phyloP scores from a whole-genome alignment of 306 rosid species.

The Chamaecrista fasciculata region DNA sequence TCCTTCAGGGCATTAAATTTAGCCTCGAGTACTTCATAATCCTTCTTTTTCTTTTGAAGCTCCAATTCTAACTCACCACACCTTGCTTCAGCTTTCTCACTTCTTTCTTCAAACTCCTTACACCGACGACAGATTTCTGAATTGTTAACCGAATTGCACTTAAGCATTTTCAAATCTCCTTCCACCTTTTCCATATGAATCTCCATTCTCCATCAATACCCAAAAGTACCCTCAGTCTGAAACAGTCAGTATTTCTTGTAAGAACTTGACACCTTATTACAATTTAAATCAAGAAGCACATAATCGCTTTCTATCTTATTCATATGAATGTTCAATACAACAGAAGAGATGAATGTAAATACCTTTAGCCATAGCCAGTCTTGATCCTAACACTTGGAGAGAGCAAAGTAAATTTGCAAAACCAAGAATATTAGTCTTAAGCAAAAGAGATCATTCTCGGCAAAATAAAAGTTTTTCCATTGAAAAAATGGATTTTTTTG shows the following conservation, averaged over 20 bases:
- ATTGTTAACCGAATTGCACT: not conserved
- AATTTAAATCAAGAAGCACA: no score
- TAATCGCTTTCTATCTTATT: no score
- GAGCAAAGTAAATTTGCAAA: no score
- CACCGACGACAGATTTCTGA: constrained; percentile 35
- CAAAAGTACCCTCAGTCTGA: not conserved
- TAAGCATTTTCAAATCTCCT: not conserved
- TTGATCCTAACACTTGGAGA: no score
- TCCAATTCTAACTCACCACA: constrained; percentile 47
- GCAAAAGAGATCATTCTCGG: no score
- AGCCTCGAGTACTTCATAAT: constrained; percentile 45
- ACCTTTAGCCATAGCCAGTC: no score
- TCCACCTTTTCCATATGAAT: constrained; percentile 16
- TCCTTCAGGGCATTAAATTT: constrained; percentile 36
- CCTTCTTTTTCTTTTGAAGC: constrained; percentile 35
- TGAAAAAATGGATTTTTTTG: no score
- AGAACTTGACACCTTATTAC: not conserved
- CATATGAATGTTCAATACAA: not conserved
- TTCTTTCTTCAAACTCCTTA: constrained; percentile 35
- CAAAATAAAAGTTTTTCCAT: no score
- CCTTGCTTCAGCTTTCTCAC: constrained; percentile 39
- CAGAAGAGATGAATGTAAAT: no score
- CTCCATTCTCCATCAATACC: constrained; percentile 27
- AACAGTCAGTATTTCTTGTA: not conserved
- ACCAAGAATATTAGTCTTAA: no score